Evolutionary conservation across 345 rosid species (phyloP).

Genomic region (Rhodamnia rubescens): DNA sequence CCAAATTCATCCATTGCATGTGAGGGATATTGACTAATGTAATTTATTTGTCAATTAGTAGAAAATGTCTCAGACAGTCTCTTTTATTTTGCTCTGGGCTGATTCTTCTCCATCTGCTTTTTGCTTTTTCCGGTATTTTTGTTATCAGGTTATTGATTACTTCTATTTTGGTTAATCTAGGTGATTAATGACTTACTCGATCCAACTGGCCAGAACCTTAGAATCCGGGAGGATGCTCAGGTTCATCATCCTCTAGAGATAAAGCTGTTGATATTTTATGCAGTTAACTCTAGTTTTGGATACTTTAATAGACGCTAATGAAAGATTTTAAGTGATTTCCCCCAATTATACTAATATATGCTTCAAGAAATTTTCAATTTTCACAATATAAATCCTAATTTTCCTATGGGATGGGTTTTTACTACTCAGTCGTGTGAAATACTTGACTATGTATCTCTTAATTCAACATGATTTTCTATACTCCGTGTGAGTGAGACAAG

Average conservation of each 20-base stretch:
- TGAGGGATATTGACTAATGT: not conserved
- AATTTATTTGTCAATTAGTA: not conserved
- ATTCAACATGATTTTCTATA: not conserved
- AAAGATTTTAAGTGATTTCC: not conserved
- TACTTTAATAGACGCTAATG: not conserved
- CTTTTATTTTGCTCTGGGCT: not conserved
- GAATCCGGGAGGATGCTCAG: slow-evolving; percentile 90
- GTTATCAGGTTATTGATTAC: not conserved
- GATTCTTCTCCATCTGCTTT: not conserved
- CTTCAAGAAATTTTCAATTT: not conserved
- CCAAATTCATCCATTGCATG: not conserved
- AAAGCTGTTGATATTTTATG: not conserved
- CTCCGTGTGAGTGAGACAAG: not conserved
- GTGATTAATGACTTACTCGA: slow-evolving; percentile 92
- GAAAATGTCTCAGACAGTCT: not conserved
- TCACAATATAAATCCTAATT: not conserved
- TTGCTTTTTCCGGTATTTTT: not conserved
- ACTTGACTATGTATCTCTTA: not conserved
- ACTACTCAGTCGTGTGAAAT: not conserved
- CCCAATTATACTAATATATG: not conserved
- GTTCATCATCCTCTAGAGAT: slow-evolving; percentile 10
- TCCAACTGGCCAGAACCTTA: slow-evolving; percentile 80
- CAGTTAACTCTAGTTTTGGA: not conserved
- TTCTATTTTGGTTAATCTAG: slow-evolving; percentile 14
- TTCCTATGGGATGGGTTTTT: not conserved